Evolutionary conservation across 495 filamentous ascomycete genomes (phyloP), one percentile per base, ranked within the genome.

Genomic region (Penicillium salamii): DNA sequence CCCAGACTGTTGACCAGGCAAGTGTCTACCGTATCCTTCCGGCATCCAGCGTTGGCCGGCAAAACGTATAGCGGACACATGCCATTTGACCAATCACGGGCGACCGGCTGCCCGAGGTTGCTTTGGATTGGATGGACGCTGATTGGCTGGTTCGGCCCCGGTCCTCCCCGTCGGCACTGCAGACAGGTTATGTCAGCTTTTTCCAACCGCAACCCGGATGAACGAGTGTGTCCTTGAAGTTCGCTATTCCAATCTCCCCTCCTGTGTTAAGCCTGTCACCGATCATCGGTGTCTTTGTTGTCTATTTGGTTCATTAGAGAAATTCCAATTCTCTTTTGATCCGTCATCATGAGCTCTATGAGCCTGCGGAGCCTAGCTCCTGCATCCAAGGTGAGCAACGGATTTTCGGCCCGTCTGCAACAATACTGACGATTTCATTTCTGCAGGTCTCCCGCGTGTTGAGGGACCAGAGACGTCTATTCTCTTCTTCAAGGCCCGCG

Each of bases 401-500:
- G 55, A 61, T 64, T 59, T 57, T 56, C 55, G 51, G 55, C 55
- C 43, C 57, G 51, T 48, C 19, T 53, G 44, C 55, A 39, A 37
- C 31, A 28, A 54, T 18, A 54, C 57, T 74, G 53, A 73, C 58
- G 50, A 37, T 14, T 46, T 7, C n/a, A 15, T 46, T 44, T 28
- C 20, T 38, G 35, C 54, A 81, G 74, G 68, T 75, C 53, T 75
- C 72, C 52, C 75, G 67, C 52, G 55, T 63, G 42, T 59, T 77
- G 52, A 63, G 75, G 55, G 64, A 72, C 59, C 79, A 87, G 63
- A 77, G 76, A 56, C 82, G 91, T 63, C 72, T 81, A 18, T 97
- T 98, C 75, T 93, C 92, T 49, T 88, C 88, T 34, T 90, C 92
- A 46, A 79, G 84, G 54, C 86, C 90, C 33, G 85, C 83, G 50